Percentiles rank a stretch among this genome's conserved stretches.
Conservation (phyloP, 1,139 yeast genomes). For the Diutina sp. region DNA sequence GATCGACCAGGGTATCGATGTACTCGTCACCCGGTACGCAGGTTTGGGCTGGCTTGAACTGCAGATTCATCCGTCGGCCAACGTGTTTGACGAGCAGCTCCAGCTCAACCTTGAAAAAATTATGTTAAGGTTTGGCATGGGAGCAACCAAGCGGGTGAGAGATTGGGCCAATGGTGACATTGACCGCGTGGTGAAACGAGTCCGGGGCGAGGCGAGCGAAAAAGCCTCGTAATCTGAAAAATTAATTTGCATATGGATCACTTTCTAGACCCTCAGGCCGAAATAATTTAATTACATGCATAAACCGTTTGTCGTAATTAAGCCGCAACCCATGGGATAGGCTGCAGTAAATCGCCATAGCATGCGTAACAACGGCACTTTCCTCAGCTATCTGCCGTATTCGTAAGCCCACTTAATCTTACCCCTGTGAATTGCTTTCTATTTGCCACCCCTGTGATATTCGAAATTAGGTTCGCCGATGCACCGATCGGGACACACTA, state of each 20-base stretch:
- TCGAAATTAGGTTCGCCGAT: not conserved
- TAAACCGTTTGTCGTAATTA: not conserved
- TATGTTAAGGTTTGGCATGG: slow-evolving; percentile 28
- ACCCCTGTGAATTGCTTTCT: not conserved
- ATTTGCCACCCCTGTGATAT: not conserved
- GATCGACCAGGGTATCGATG: slow-evolving; percentile 44
- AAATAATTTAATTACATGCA: not conserved
- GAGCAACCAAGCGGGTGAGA: slow-evolving; percentile 37
- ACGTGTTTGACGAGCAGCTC: slow-evolving; percentile 19
- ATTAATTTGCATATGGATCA: not conserved
- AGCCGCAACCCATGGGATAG: not conserved
- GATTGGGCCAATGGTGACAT: slow-evolving; percentile 50
- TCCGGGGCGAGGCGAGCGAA: not conserved
- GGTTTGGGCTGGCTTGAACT: slow-evolving; percentile 38
- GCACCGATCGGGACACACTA: not conserved
- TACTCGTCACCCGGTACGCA: slow-evolving; percentile 53
- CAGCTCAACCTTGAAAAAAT: slow-evolving; percentile 33
- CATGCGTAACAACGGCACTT: not conserved
- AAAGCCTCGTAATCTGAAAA: not conserved
- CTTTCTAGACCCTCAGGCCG: not conserved
- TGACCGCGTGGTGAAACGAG: slow-evolving; percentile 5
- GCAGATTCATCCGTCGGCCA: slow-evolving; percentile 11
- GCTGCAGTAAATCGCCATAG: not conserved
- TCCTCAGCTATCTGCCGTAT: not conserved
- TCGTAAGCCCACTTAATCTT: not conserved